Percentiles rank a stretch among this genome's conserved stretches.
Conservation (phyloP, 108 stramenopile genomes). For the Nitzschia sp. region DNA sequence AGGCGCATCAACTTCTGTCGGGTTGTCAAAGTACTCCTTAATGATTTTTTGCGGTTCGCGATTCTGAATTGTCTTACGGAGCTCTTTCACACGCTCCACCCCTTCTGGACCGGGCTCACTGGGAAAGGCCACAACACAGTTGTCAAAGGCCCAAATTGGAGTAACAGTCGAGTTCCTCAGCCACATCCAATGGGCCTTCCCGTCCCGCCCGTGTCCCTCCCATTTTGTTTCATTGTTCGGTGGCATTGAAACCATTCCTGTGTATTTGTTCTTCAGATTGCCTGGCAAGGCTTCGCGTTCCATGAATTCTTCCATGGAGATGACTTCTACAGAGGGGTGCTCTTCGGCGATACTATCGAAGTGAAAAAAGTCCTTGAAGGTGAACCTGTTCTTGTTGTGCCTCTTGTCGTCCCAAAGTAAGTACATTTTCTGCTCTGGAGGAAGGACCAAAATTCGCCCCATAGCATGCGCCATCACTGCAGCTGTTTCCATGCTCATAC, state of each 20-base stretch:
- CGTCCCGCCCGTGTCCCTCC: conserved; percentile 49
- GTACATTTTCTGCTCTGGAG: conserved; percentile 76
- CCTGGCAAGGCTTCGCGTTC: conserved; percentile 56
- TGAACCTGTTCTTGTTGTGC: conserved; percentile 59
- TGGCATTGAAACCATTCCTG: conserved; percentile 57
- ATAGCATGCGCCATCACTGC: conserved; percentile 83
- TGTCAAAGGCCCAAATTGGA: conserved; percentile 62
- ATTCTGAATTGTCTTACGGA: conserved; percentile 39
- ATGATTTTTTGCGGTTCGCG: conserved; percentile 49
- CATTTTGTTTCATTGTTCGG: conserved; percentile 40
- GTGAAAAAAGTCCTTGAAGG: conserved; percentile 80
- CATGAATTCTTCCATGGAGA: conserved; percentile 87
- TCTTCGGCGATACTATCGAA: conserved; percentile 66
- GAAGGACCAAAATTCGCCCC: conserved; percentile 88
- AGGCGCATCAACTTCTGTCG: conserved; percentile 65
- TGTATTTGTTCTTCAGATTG: conserved; percentile 33
- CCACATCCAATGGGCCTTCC: conserved; percentile 21
- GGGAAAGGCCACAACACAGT: conserved; percentile 71
- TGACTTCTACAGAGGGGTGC: conserved; percentile 75
- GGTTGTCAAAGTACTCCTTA: conserved; percentile 58
- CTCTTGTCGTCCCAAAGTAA: conserved; percentile 25
- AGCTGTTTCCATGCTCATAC: conserved; percentile 93
- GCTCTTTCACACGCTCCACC: conserved; percentile 41
- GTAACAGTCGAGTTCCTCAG: conserved; percentile 9
- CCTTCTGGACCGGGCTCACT: conserved; percentile 31